phyloP scores from a whole-genome alignment of 2,329 filamentous ascomycete genomes.

The Pyrenochaeta sp. region DNA sequence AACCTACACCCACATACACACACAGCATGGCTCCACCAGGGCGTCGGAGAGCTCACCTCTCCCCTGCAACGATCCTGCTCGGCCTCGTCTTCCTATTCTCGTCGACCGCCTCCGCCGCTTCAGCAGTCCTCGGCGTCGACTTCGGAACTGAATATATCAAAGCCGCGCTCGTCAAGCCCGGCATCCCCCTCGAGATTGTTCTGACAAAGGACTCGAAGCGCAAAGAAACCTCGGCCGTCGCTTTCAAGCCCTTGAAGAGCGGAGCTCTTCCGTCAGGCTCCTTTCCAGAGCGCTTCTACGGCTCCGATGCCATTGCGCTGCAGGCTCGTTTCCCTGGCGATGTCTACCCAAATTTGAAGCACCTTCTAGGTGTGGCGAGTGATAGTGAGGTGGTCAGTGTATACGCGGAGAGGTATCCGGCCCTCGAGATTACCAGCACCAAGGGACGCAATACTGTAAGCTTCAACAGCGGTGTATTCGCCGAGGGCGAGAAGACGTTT shows the following conservation, averaged over 20 bases:
- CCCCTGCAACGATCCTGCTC: constrained; percentile 58
- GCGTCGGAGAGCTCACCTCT: constrained; percentile 48
- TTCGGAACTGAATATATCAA: constrained; percentile 97
- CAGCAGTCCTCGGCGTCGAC: constrained; percentile 90
- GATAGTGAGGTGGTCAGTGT: constrained; percentile 68
- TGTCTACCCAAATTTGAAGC: constrained; percentile 93
- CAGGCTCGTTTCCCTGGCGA: constrained; percentile 88
- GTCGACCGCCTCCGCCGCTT: constrained; percentile 66
- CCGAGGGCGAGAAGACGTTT: constrained; percentile 68
- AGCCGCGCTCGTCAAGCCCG: constrained; percentile 92
- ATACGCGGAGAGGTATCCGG: constrained; percentile 80
- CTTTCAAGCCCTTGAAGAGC: constrained; percentile 85
- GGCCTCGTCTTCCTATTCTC: constrained; percentile 63
- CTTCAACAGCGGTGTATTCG: constrained; percentile 81
- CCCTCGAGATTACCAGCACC: constrained; percentile 70
- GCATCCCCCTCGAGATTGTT: constrained; percentile 96
- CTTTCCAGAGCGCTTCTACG: constrained; percentile 90
- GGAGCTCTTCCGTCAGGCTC: constrained; percentile 62
- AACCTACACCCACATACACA: constrained; percentile 15
- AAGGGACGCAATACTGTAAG: constrained; percentile 71
- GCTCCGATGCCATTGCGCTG: constrained; percentile 87
- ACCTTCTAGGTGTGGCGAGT: constrained; percentile 76
- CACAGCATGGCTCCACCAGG: constrained; percentile 57
- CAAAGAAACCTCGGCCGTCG: constrained; percentile 89
- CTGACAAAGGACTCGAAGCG: constrained; percentile 96